Evolutionary conservation across 2,329 filamentous ascomycete species (phyloP), one percentile per base, ranked within the genome.

Genomic region (Ceratocystis alfenasii): DNA sequence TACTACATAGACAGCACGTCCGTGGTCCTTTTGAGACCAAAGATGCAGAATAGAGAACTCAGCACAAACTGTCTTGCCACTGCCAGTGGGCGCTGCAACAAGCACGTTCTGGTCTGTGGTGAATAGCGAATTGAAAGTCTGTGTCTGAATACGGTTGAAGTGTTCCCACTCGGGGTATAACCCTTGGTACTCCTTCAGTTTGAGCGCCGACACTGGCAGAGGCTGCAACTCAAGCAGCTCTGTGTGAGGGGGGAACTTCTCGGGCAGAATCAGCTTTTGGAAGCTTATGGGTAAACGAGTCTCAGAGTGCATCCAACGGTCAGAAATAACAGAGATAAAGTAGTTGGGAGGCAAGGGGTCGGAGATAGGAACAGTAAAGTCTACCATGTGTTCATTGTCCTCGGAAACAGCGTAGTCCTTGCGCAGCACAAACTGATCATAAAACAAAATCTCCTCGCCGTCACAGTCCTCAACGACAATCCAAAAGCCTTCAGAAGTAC

Each of bases 271-370:
- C 33, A 99, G 81, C 74, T 96, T 96, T 74, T 95, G 89, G 78
- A 99, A 97, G 0, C 92, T 93, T 1, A 99, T 88, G 0, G 93
- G 88, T 65, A 99, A 79, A 73, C 92, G 91, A 1, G 92, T 96
- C 77, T 99, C 92, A 0, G 93, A 90, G 74, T 96, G 90, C 90
- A 99, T 96, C 94, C 94, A 99, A 70, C 94, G 83, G 75, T 99
- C 94, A 2, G 93, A 97, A 22, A 96, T 78, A 48, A 99, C 84
- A 0, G 91, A 94, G 71, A 99, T 90, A 77, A 99, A 99, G 78
- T 99, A 99, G 75, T 99, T 95, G 0, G 95, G 94, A 15, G 94
- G 94, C 89, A 97, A 95, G 0, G 95, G 95, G 71, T 99, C 94
- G 0, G 90, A 92, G 70, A 99, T 95, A 0, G 94, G 89, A 2